Evolutionary conservation across 2,329 filamentous ascomycete species (phyloP), one percentile per base, ranked within the genome.

Genomic region (Ceratocystis colombiana): DNA sequence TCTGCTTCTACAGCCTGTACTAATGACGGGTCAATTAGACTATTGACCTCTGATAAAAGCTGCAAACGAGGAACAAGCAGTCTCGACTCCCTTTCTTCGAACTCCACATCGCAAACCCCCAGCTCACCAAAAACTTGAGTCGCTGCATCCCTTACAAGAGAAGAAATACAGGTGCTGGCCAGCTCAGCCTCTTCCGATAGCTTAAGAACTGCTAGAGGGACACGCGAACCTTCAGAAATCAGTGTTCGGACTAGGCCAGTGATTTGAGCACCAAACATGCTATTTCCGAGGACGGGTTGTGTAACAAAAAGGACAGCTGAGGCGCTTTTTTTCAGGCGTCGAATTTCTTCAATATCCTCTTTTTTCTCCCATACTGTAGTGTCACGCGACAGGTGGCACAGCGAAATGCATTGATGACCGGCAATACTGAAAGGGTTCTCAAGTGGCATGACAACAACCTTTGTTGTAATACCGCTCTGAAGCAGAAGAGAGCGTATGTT

Each of bases 261-360:
- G 22, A 81, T 74, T 0, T 77, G 73, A 1, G 79, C 73, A 12
- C 73, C 72, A 28, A 71, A 70, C 0, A 79, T 78, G 17, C 73
- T 74, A 48, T 41, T 62, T 15, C 71, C 72, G 55, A 68, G 73
- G 73, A 71, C 75, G 37, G 77, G 77, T 0, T 72, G 72, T 0
- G 79, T 79, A 20, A 81, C 68, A 80, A 81, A 84, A 1, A 84
- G 61, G 1, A 83, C 69, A 1, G 76, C 74, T 17, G 73, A 74
- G 0, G 76, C 72, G 1, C 64, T 64, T 3, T 71, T 70, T 2
- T 79, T 71, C 17, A 84, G 70, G 0, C 70, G 68, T 33, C 78
- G 75, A 33, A 84, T 75, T 1, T 70, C 72, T 66, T 68, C 77
- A 79, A 33, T 82, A 65, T 7, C 71, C 72, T 22, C 66, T 65